A percentile compares a stretch with the other conserved stretches of the same genome.
These are phyloP conservation scores for Mrakia blollopis DNA, from an alignment of 768 basidiomycete genomes.

Conservation along the genomic window DNA sequence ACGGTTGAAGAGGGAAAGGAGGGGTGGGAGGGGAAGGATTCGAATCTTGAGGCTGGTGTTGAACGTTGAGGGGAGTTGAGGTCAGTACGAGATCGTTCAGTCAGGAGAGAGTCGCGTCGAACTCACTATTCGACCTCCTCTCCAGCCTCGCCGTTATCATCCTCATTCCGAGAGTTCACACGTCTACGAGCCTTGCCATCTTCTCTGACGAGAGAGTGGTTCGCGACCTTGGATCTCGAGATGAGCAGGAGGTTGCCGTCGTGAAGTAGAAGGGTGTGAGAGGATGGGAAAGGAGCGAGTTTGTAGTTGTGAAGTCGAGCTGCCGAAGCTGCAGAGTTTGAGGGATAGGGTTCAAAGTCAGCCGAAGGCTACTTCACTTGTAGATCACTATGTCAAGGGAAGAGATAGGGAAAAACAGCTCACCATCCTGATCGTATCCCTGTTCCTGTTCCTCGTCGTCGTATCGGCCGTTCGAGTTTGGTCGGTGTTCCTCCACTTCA, in stretches of 20 bases:
- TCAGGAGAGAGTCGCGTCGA: neutral
- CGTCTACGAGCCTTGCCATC: neutral
- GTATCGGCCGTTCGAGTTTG: neutral
- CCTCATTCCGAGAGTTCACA: neutral
- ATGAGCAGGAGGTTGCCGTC: conserved; percentile 16
- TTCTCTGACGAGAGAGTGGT: neutral
- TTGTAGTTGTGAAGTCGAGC: conserved; percentile 3
- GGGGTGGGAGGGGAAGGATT: conserved; percentile 8
- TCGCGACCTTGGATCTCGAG: conserved; percentile 4
- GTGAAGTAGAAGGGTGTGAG: conserved; percentile 8
- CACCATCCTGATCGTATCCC: neutral
- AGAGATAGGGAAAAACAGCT: neutral
- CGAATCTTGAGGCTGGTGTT: conserved; percentile 20
- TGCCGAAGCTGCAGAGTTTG: neutral
- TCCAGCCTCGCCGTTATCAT: neutral
- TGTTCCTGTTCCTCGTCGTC: neutral
- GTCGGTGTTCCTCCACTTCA: neutral
- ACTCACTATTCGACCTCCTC: conserved; percentile 22
- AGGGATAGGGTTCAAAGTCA: neutral
- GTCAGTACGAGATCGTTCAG: no score
- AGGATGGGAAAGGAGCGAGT: neutral
- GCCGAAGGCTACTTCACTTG: neutral
- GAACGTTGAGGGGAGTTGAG: neutral
- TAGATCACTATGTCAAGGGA: no score
- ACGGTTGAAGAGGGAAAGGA: neutral